phyloP scores from a whole-genome alignment of 78 protist species.

The Dictyostelium discoideum region DNA sequence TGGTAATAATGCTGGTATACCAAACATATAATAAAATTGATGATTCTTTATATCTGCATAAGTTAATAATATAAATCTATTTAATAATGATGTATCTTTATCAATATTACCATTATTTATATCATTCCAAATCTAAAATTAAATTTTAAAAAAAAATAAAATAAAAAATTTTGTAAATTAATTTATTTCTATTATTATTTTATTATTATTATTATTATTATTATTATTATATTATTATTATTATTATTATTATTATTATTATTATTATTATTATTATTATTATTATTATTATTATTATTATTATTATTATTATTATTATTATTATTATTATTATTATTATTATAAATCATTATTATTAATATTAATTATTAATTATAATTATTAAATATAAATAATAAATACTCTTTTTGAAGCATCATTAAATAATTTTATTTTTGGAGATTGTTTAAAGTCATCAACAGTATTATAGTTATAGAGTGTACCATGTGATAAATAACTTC shows the following conservation, averaged over 20 bases:
- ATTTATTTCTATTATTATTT: no score
- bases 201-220: no score
- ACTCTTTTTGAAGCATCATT: constrained; percentile 59
- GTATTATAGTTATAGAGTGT: constrained; percentile 63
- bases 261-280: no score
- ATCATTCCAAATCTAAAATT: constrained; percentile 66
- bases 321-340: no score
- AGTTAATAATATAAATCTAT: constrained; percentile 84
- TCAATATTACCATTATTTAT: constrained; percentile 82
- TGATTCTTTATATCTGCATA: constrained; percentile 94
- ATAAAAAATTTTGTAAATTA: background rate
- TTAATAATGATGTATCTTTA: constrained; percentile 60
- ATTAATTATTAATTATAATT: no score
- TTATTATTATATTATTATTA: no score
- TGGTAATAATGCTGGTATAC: constrained; percentile 90
- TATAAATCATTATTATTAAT: no score
- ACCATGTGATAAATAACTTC: constrained; percentile 31
- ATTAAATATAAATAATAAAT: no score
- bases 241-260: no score
- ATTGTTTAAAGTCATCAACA: constrained; percentile 63
- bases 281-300: no score
- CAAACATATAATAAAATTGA: constrained; percentile 87
- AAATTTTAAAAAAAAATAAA: background rate
- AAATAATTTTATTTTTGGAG: constrained; percentile 57
- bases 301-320: no score